A percentile compares a stretch with the other conserved stretches of the same genome.
phyloP scores from a whole-genome alignment of 768 basidiomycete species.

The Phaffia tasmanica region DNA sequence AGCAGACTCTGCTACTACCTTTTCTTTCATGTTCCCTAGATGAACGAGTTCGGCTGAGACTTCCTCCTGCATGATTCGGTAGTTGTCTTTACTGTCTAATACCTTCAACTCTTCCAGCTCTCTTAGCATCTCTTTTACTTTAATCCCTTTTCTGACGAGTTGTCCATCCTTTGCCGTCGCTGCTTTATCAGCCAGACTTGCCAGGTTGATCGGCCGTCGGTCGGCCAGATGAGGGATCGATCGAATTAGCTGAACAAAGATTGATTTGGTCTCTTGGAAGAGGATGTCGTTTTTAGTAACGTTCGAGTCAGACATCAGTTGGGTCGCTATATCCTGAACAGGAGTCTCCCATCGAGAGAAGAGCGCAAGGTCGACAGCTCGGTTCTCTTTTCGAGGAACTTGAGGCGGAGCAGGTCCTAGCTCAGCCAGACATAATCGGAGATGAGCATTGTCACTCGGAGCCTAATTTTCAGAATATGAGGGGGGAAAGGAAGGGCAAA shows the following conservation, averaged over 20 bases:
- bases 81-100: conserved; percentile 69
- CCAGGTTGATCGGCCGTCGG: conserved; percentile 77
- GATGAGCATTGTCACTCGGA: conserved; percentile 92
- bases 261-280: conserved; percentile 99
- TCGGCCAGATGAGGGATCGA: conserved; percentile 77
- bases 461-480: conserved; percentile 47
- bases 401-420: conserved; percentile 85
- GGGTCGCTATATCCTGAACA: conserved; percentile 91
- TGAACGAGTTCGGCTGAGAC: conserved; percentile 90
- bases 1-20: conserved; percentile 82
- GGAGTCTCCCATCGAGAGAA: conserved; percentile 99
- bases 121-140: conserved; percentile 97
- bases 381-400: conserved; percentile 96
- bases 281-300: conserved; percentile 97
- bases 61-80: conserved; percentile 94
- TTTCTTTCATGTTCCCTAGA: conserved; percentile 90
- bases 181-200: conserved; percentile 80
- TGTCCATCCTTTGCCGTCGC: conserved; percentile 95
- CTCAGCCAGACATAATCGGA: conserved; percentile 92
- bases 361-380: conserved; percentile 76
- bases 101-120: conserved; percentile 85
- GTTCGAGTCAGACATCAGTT: conserved; percentile 76
- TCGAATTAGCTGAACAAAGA: conserved; percentile 93
- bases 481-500: conserved; percentile 1
- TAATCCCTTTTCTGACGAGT: conserved; percentile 93